These are phyloP conservation scores for Talaromyces nanjingensis DNA, from an alignment of 495 filamentous ascomycete species.

Conservation along the genomic window DNA sequence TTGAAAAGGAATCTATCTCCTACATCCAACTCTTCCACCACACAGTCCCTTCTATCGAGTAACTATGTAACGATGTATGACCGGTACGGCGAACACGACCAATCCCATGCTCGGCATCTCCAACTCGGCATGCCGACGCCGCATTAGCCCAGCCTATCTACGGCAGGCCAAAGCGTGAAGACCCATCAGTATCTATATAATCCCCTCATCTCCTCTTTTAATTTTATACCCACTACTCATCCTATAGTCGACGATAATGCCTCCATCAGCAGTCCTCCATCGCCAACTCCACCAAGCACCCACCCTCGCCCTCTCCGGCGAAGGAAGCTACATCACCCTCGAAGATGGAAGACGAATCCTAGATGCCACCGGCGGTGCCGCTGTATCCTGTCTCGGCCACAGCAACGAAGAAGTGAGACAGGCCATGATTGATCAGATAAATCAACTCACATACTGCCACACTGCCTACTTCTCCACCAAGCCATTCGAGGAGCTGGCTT, in stretches of 20 bases:
- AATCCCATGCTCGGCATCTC: constrained; percentile 25
- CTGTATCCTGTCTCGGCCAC: constrained; percentile 45
- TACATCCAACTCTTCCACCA: too few relatives aligned
- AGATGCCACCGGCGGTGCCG: constrained; percentile 51
- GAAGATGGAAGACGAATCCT: constrained; percentile 58
- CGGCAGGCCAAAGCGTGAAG: neutral
- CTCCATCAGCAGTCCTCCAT: constrained; percentile 34
- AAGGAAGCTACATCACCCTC: constrained; percentile 41
- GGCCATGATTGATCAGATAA: constrained; percentile 44
- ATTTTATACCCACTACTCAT: neutral
- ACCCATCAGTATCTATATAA: neutral
- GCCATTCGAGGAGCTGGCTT: constrained; percentile 38
- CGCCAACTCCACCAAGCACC: constrained; percentile 34
- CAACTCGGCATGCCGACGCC: constrained; percentile 25
- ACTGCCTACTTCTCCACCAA: constrained; percentile 44
- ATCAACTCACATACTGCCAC: constrained; percentile 45
- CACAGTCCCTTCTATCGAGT: neutral
- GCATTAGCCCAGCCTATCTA: neutral
- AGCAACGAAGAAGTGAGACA: constrained; percentile 35
- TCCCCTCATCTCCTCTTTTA: neutral
- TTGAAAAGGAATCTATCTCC: too few relatives aligned
- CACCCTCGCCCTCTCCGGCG: constrained; percentile 31
- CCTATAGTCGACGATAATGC: neutral
- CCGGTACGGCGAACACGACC: constrained; percentile 11
- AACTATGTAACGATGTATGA: neutral